These are phyloP conservation scores for Stramenopiles sp. DNA, from an alignment of 352 stramenopile genomes.

Conservation along the genomic window DNA sequence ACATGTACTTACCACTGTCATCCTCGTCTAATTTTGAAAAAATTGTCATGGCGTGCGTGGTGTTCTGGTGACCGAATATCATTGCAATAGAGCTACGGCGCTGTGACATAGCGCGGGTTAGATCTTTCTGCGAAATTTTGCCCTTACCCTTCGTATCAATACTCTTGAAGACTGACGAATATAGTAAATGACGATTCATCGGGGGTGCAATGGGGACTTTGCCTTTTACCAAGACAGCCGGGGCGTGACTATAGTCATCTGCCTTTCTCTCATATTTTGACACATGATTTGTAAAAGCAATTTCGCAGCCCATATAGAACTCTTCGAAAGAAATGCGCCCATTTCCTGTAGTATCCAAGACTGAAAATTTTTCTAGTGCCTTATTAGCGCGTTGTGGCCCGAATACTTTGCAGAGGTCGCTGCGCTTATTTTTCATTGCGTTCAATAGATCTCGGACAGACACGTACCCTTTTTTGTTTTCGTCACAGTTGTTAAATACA, in stretches of 20 bases:
- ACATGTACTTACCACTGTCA: too few relatives aligned
- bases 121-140: not conserved
- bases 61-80: conserved; percentile 11
- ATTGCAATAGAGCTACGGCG: conserved; percentile 2
- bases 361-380: not conserved
- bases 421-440: conserved; percentile 10
- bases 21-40: conserved; percentile 8
- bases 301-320: not conserved
- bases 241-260: not conserved
- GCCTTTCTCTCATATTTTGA: not conserved
- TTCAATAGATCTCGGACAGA: not conserved
- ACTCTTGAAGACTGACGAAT: not conserved
- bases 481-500: conserved; percentile 1
- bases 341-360: not conserved
- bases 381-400: not conserved
- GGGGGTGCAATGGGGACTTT: not conserved
- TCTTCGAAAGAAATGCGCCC: not conserved
- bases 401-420: not conserved
- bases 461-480: not conserved
- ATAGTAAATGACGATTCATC: conserved; percentile 7
- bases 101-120: not conserved
- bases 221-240: not conserved
- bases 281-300: conserved; percentile 10
- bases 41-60: not conserved
- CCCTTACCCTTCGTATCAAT: not conserved